A percentile compares a stretch with the other conserved stretches of the same genome.
Evolutionary conservation across 2,329 filamentous ascomycete species (phyloP).

Genomic region (Calonectria henricotiae): DNA sequence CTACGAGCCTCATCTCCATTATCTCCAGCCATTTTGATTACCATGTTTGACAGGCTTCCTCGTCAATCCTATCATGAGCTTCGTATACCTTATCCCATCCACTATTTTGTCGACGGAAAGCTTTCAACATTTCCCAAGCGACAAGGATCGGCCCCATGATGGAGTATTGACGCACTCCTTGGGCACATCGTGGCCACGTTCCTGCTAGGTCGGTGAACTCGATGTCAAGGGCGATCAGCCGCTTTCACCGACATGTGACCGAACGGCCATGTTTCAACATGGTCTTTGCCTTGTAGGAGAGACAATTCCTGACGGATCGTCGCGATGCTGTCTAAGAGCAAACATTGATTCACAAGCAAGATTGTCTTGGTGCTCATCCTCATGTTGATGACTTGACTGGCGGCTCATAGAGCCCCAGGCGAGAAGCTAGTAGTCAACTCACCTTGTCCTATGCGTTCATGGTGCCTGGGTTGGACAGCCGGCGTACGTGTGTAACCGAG

Average conservation of each 20-base stretch:
- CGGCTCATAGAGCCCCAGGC: neutral
- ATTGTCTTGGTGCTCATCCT: constrained; percentile 21
- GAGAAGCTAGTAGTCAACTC: constrained; percentile 30
- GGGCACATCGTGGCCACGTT: constrained; percentile 27
- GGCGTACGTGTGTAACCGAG: constrained; percentile 17
- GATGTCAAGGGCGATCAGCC: constrained; percentile 20
- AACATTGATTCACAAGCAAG: constrained; percentile 5
- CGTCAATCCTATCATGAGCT: neutral
- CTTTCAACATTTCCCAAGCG: neutral
- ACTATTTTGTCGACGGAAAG: constrained; percentile 1
- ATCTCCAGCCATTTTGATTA: constrained; percentile 7
- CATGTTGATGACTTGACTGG: constrained; percentile 10
- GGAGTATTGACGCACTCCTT: constrained; percentile 13
- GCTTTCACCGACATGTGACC: constrained; percentile 21
- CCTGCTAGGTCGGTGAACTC: constrained; percentile 6
- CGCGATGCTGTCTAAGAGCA: constrained; percentile 4
- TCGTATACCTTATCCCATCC: constrained; percentile 2
- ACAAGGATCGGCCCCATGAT: constrained; percentile 21
- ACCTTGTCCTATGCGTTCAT: neutral
- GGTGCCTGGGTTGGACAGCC: constrained; percentile 17
- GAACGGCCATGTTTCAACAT: constrained; percentile 22
- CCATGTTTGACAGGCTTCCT: constrained; percentile 13
- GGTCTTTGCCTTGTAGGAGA: constrained; percentile 11
- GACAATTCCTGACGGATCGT: constrained; percentile 8
- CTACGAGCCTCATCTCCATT: constrained; percentile 32